These are phyloP conservation scores for Ustilago cynodontis DNA, from an alignment of 1,284 basidiomycete genomes.

Conservation along the genomic window DNA sequence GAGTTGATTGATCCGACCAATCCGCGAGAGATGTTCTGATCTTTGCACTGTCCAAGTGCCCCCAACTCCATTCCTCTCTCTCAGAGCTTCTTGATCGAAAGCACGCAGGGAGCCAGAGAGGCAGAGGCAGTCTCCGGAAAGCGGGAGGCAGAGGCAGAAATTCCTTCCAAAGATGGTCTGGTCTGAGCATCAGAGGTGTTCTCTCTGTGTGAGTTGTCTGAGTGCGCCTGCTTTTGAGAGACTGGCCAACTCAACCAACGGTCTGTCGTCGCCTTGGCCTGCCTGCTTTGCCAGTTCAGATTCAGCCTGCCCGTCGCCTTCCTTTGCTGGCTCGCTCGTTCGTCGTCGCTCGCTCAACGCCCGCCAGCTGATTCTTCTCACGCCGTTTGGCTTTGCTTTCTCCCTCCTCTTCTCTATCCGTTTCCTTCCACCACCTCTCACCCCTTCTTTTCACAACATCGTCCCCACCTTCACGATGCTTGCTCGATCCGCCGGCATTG, in stretches of 20 bases:
- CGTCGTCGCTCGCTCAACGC: conserved; percentile 14
- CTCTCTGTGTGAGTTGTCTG: no score
- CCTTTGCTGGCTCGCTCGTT: conserved; percentile 11
- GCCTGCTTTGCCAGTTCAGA: background rate
- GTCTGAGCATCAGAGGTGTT: no score
- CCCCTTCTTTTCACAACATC: conserved; percentile 18
- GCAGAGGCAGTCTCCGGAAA: no score
- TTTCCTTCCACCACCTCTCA: conserved; percentile 38
- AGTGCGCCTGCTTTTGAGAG: no score
- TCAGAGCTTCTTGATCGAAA: background rate
- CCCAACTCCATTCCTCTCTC: no score
- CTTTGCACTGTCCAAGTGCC: no score
- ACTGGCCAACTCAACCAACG: no score
- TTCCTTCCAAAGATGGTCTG: background rate
- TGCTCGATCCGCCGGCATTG: conserved; percentile 66
- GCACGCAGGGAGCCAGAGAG: background rate
- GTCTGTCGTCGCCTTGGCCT: no score
- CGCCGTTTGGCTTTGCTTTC: conserved; percentile 1
- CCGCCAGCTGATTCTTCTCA: conserved; percentile 30
- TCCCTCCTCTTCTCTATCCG: conserved; percentile 10
- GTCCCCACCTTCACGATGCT: conserved; percentile 57
- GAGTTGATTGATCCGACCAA: conserved; percentile 36
- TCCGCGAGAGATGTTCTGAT: conserved; percentile 29
- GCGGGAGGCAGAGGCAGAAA: background rate
- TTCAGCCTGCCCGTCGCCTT: background rate